Base-by-base conservation (phyloP, 768 basidiomycete genomes). In the Rossbeevera mucosa region DNA sequence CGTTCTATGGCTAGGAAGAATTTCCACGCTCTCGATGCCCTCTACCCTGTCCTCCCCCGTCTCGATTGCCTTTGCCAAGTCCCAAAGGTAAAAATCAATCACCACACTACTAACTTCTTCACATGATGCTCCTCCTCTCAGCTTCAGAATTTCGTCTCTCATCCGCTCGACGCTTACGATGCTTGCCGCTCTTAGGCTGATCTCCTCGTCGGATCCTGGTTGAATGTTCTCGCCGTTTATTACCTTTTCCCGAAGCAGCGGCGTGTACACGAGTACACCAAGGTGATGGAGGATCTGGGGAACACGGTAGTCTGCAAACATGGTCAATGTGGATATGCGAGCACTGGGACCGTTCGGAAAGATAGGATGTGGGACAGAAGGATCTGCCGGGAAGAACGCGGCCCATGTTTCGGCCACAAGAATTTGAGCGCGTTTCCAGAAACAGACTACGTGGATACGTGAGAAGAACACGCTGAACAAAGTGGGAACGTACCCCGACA, bases 301-400 rank as follows among this genome's bases (percentile, higher is more conserved):
- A 5, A 95, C 88, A 38, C 91, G 82, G 64, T 94, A 93, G 72
- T 94, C 92, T 5, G 93, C 90, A 67, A 95, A 95, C 93, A 94
- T 94, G 20, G 92, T 93, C 11, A 94, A 78, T 45, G 83, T 72
- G 46, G 79, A 75, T 55, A 93, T 88, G 31, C 75, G 74, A 18
- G 84, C 72, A 5, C 84, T 85, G 9, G 64, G 64, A 7, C 60
- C 48, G 14, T 76, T 72, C 3, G 86, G 85, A 70, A 94, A 90
- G 40, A 93, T 71, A 3, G 91, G 91, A 65, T 94, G 91, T 0
- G 73, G 59, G 7, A 65, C 51, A 7, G 70, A 11, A 71, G 56
- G 53, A 2, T 74, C 67, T 4, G 71, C 62, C 1, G 90, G 90
- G 66, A 86, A 88, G 74, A 94, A 93, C 2, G 92, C 91, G 2